These are phyloP conservation scores for Kwoniella pini DNA, from an alignment of 768 basidiomycete genomes.

Conservation along the genomic window DNA sequence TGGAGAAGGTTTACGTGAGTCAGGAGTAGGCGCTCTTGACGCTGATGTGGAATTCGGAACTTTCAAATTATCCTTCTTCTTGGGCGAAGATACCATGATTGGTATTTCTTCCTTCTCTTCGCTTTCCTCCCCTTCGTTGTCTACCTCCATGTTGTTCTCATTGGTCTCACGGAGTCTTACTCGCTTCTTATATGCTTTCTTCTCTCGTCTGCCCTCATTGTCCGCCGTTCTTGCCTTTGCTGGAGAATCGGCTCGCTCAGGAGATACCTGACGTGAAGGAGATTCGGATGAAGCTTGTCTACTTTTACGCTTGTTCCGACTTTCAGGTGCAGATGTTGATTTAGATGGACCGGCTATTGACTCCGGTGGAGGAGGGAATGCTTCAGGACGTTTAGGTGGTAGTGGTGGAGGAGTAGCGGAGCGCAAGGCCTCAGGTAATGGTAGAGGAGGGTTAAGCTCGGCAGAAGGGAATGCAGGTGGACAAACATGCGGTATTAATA, in stretches of 20 bases:
- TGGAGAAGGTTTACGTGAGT: conserved; percentile 9
- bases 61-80: conserved; percentile 11
- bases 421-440: conserved; percentile 20
- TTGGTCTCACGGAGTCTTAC: not conserved
- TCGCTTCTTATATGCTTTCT: no score
- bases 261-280: conserved; percentile 15
- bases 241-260: conserved; percentile 17
- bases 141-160: not conserved
- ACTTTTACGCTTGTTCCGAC: conserved; percentile 26
- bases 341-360: conserved; percentile 27
- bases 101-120: conserved; percentile 16
- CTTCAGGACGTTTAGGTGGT: conserved; percentile 29
- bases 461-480: conserved; percentile 37
- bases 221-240: conserved; percentile 11
- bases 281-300: conserved; percentile 10
- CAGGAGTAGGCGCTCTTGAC: conserved; percentile 11
- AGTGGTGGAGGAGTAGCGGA: conserved; percentile 31
- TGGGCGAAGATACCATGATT: conserved; percentile 6
- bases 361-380: conserved; percentile 32
- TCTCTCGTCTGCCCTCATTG: no score
- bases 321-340: conserved; percentile 2
- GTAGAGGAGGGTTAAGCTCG: conserved; percentile 31
- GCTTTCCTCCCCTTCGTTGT: not conserved
- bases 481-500: conserved; percentile 44
- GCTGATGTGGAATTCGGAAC: not conserved